phyloP scores from a whole-genome alignment of 2,329 filamentous ascomycete genomes.

The Cytospora piceae region DNA sequence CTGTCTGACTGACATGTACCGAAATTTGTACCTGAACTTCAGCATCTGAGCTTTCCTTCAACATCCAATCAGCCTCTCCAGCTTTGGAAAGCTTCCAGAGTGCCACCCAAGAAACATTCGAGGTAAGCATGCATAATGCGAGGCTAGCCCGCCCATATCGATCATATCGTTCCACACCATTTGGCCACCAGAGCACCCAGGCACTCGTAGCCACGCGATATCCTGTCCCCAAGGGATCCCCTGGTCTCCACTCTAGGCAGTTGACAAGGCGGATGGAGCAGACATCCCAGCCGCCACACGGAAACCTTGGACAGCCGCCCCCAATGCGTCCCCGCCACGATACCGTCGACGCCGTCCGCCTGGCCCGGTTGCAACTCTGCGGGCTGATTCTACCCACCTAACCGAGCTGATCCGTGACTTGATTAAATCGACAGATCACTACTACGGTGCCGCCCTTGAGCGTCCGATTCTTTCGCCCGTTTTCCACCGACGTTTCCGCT shows the following conservation, averaged over 20 bases:
- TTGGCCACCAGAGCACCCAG: not conserved
- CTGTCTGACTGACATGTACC: slow-evolving; percentile 9
- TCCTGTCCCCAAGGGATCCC: not conserved
- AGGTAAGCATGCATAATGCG: slow-evolving; percentile 2
- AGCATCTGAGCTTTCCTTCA: not conserved
- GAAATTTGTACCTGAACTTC: slow-evolving; percentile 13
- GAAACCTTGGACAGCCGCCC: not conserved
- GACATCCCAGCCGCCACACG: not conserved
- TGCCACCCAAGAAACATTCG: not conserved
- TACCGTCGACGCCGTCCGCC: slow-evolving; percentile 2
- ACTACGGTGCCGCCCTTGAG: not conserved
- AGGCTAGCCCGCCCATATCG: not conserved
- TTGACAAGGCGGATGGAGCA: not conserved
- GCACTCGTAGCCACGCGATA: not conserved
- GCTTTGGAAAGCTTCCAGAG: slow-evolving; percentile 16
- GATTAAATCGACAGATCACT: not conserved
- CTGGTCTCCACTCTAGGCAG: slow-evolving; percentile 19
- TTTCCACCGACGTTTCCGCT: slow-evolving; percentile 23
- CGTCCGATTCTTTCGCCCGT: not conserved
- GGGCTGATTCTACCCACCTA: not conserved
- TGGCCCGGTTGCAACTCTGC: slow-evolving; percentile 6
- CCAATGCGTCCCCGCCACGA: slow-evolving; percentile 8
- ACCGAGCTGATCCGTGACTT: not conserved
- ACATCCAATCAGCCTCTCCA: not conserved
- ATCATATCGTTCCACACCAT: not conserved